Base-by-base conservation (phyloP, 352 stramenopile species). In the Pythium aquatile region DNA sequence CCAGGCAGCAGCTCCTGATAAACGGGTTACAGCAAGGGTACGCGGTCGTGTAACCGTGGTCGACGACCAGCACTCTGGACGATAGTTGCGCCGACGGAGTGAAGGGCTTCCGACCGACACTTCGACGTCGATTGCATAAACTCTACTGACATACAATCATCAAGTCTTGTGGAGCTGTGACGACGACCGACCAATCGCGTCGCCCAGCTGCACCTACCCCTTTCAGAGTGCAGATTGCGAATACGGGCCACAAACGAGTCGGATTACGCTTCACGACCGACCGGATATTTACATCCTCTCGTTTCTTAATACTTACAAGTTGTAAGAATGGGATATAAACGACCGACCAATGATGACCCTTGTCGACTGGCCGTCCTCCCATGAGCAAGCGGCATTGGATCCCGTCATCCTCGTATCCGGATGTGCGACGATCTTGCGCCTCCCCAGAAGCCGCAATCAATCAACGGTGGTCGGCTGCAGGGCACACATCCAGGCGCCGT, bases 71-170 rank as follows among this genome's bases (percentile, higher is more conserved):
- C 40, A 48, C 40, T 48, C 40, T 17, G n/a, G 26, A 7, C 40
- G n/a, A 26, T 26, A 9, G 40, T 48, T 13, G n/a, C 16, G n/a
- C 14, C 24, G 1, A 13, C 3, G 40, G 40, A 48, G 40, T 26
- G 40, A 48, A 48, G 14, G 39, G n/a, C 7, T 3, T 28, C 59
- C 59, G 59, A 66, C 51, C 59, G 20, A 1, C 42, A 44, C 7
- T 35, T 49, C 8, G 40, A 48, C 16, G 13, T 29, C 29, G 61
- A 61, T 67, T 67, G 46, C 61, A 61, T 67, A 56, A 67, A 57
- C 61, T 14, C 24, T 5, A 40, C 1, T 13, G 0, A 9, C 32
- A 53, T 62, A 61, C 40, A 62, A 67, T 37, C 14, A 29, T 9
- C 11, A 61, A 46, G 8, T 30, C 5, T 1, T 8, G 20, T 2